These are phyloP conservation scores for Pseudocercospora eumusae DNA, from an alignment of 2,329 filamentous ascomycete genomes.

Conservation along the genomic window DNA sequence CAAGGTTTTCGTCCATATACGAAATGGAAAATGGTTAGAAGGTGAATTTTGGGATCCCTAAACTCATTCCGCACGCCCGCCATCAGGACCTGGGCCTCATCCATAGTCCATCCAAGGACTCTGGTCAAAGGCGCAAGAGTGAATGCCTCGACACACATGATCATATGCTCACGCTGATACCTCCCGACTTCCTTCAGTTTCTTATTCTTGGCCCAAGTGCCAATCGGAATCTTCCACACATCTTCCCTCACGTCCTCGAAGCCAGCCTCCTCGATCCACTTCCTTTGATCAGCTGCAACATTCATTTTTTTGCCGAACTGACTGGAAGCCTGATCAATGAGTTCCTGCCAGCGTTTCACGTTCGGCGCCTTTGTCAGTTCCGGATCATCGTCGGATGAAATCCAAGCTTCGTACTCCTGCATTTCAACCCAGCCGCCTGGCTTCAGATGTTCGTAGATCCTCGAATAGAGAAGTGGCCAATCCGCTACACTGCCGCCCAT, in stretches of 20 bases:
- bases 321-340: slow-evolving; percentile 18
- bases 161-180: slow-evolving; percentile 26
- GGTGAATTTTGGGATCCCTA: slow-evolving; percentile 21
- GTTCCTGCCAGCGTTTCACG: slow-evolving; percentile 21
- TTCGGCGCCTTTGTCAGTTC: slow-evolving; percentile 20
- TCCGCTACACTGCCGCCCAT: slow-evolving; percentile 32
- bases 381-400: slow-evolving; percentile 33
- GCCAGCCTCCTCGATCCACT: slow-evolving; percentile 24
- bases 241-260: slow-evolving; percentile 27
- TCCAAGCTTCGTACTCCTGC: slow-evolving; percentile 39
- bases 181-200: slow-evolving; percentile 25
- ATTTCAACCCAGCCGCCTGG: slow-evolving; percentile 44
- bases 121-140: slow-evolving; percentile 45
- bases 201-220: slow-evolving; percentile 27
- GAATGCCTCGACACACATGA: slow-evolving; percentile 35
- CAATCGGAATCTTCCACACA: slow-evolving; percentile 21
- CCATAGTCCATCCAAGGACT: slow-evolving; percentile 41
- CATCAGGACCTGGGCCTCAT: slow-evolving; percentile 24
- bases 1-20: slow-evolving; percentile 22
- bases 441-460: slow-evolving; percentile 29
- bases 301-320: slow-evolving; percentile 25
- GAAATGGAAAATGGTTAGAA: slow-evolving; percentile 22
- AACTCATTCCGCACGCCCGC: slow-evolving; percentile 24
- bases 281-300: slow-evolving; percentile 19
- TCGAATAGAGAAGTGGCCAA: slow-evolving; percentile 31